Percentiles rank a stretch among this genome's conserved stretches.
These are phyloP conservation scores for Boletus albobrunnescens DNA, from an alignment of 1,284 basidiomycete genomes.

Conservation along the genomic window DNA sequence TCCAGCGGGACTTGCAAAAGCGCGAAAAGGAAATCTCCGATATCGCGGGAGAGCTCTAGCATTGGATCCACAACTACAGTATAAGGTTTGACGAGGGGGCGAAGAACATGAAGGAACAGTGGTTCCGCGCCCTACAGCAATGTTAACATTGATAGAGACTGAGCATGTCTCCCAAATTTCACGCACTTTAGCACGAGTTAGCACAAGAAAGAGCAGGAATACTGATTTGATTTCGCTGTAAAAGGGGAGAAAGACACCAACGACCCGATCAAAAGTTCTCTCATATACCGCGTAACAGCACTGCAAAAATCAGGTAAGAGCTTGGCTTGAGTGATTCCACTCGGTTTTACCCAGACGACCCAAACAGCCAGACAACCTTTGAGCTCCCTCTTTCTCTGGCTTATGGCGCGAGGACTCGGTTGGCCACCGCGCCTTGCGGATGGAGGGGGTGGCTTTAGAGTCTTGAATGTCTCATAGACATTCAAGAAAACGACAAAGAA, in stretches of 20 bases:
- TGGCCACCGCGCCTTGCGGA: conserved; percentile 57
- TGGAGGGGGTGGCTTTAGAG: conserved; percentile 59
- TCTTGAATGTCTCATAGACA: conserved; percentile 79
- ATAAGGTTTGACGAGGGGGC: conserved; percentile 69
- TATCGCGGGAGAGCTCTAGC: conserved; percentile 52
- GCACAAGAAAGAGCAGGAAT: conserved; percentile 62
- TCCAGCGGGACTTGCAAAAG: conserved; percentile 52
- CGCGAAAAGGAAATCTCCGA: conserved; percentile 63
- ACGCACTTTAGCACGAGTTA: conserved; percentile 70
- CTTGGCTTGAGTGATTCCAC: conserved; percentile 9
- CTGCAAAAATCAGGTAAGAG: conserved; percentile 37
- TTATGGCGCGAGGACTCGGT: conserved; percentile 60
- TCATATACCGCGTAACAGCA: conserved; percentile 64
- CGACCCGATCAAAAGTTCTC: conserved; percentile 53
- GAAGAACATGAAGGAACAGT: conserved; percentile 68
- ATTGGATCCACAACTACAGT: conserved; percentile 55
- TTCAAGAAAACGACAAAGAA: conserved; percentile 70
- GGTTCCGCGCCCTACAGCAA: conserved; percentile 68
- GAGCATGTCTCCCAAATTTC: conserved; percentile 3
- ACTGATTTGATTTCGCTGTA: conserved; percentile 75
- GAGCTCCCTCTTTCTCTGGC: conserved; percentile 74
- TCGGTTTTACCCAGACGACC: conserved; percentile 70
- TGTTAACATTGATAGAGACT: conserved; percentile 12
- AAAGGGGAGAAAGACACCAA: conserved; percentile 71
- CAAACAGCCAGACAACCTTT: conserved; percentile 78